These are phyloP conservation scores for Penicillium salamii DNA, from an alignment of 495 filamentous ascomycete species.

Conservation along the genomic window DNA sequence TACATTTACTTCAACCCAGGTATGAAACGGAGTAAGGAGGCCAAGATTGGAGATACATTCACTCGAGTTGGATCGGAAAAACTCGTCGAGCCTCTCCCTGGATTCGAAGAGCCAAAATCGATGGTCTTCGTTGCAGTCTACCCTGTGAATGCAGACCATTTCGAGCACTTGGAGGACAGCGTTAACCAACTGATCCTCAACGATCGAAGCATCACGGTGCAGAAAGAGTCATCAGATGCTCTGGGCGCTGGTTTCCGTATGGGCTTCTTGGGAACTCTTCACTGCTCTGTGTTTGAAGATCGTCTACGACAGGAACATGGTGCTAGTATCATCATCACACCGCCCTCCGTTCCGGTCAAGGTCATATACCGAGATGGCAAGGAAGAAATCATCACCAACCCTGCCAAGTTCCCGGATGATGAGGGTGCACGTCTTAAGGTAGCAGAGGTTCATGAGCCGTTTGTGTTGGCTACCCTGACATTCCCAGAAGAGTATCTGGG, in stretches of 20 bases:
- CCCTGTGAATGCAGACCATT: slow-evolving; percentile 84
- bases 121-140: slow-evolving; percentile 99
- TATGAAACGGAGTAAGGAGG: slow-evolving; percentile 94
- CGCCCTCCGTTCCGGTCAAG: slow-evolving; percentile 89
- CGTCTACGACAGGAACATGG: slow-evolving; percentile 94
- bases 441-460: slow-evolving; percentile 76
- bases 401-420: slow-evolving; percentile 77
- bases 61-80: slow-evolving; percentile 80
- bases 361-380: slow-evolving; percentile 71
- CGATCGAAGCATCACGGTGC: slow-evolving; percentile 88
- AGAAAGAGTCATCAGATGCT: slow-evolving; percentile 91
- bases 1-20: slow-evolving; percentile 97
- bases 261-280: slow-evolving; percentile 92
- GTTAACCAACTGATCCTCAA: slow-evolving; percentile 93
- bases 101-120: slow-evolving; percentile 95
- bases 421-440: slow-evolving; percentile 59
- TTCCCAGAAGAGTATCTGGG: slow-evolving; percentile 92
- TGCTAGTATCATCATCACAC: slow-evolving; percentile 93
- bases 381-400: slow-evolving; percentile 75
- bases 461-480: slow-evolving; percentile 81
- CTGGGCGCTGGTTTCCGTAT: slow-evolving; percentile 91
- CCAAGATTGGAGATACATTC: slow-evolving; percentile 93
- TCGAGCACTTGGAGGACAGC: slow-evolving; percentile 85
- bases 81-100: slow-evolving; percentile 74
- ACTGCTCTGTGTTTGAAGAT: slow-evolving; percentile 98